phyloP scores from a whole-genome alignment of 2,329 filamentous ascomycete genomes.

The Alternaria rosae region DNA sequence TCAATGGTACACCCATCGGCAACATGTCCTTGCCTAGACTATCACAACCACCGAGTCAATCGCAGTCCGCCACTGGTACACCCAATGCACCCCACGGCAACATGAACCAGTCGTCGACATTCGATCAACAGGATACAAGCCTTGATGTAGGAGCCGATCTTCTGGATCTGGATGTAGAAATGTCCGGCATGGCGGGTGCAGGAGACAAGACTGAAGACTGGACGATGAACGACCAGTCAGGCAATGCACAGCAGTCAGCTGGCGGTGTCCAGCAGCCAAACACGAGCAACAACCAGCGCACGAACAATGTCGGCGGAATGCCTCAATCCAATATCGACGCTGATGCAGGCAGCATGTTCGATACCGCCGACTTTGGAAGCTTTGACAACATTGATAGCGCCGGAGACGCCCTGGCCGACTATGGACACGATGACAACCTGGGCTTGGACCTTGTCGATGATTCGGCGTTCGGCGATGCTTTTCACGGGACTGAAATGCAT shows the following conservation, averaged over 20 bases:
- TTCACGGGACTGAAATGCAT: slow-evolving; percentile 49
- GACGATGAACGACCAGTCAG: slow-evolving; percentile 42
- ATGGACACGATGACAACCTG: slow-evolving; percentile 48
- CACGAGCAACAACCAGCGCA: slow-evolving; percentile 25
- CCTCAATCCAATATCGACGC: slow-evolving; percentile 35
- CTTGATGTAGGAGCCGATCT: slow-evolving; percentile 44
- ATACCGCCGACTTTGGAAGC: slow-evolving; percentile 45
- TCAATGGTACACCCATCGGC: slow-evolving; percentile 66
- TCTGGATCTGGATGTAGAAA: slow-evolving; percentile 58
- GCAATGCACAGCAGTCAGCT: slow-evolving; percentile 27
- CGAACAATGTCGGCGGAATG: slow-evolving; percentile 23
- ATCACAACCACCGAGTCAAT: slow-evolving; percentile 63
- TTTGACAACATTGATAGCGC: slow-evolving; percentile 51
- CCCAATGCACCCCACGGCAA: slow-evolving; percentile 51
- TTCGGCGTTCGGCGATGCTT: slow-evolving; percentile 52
- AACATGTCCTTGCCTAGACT: slow-evolving; percentile 66
- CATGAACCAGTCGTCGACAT: slow-evolving; percentile 30
- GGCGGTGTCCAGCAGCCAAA: slow-evolving; percentile 25
- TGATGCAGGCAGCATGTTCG: slow-evolving; percentile 48
- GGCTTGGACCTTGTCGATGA: slow-evolving; percentile 50
- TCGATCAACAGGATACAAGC: slow-evolving; percentile 33
- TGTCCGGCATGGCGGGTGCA: slow-evolving; percentile 63
- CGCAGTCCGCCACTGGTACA: slow-evolving; percentile 66
- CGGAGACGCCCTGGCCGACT: slow-evolving; percentile 51
- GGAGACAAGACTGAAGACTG: slow-evolving; percentile 48